Evolutionary conservation across 257 asterid genomes (phyloP), one percentile per base, ranked within the genome.

Genomic region (Nicotiana noctiflora): DNA sequence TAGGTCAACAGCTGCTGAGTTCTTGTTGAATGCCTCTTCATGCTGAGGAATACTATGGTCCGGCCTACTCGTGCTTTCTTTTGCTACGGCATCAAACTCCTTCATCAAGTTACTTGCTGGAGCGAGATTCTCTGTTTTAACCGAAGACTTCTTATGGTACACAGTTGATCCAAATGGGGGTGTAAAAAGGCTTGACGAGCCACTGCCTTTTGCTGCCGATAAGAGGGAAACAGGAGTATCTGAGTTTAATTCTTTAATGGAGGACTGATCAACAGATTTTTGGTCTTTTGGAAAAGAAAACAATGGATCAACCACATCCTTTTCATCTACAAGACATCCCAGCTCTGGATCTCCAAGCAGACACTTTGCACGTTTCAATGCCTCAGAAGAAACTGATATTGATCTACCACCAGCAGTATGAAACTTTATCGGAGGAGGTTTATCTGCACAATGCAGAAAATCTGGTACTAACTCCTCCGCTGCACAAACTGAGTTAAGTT

Each of bases 401-500:
- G 98, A 92, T 88, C 97, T 90, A 79, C 98, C 99, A 44, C 98
- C 99, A 51, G 99, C 98, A 77, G 99, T 96, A 8, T 91, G 98
- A 86, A 94, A 96, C 88, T 87, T 92, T 76, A 96, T 81, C 4
- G 93, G 89, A 85, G 96, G 89, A 82, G 97, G 89, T 86, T 90
- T 87, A 25, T 79, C 61, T 63, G 87, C 85, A 72, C 83, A 52
- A 18, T 79, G 89, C 80, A 85, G 59, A 84, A 85, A 63, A 80
- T 88, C 88, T 25, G 90, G 86, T 82, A 51, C 52, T 29, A 79
- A 75, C 72, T 82, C 82, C 76, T 67, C 79, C 10, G 88, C 63
- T 76, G 87, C 88, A 80, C 82, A 80, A 84, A 75, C 65, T 49
- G 72, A 64, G 87, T 77, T 82, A 64, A 76, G 79, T 68, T 88